Conservation (phyloP, 768 basidiomycete species). For the Boletus huronensis region DNA sequence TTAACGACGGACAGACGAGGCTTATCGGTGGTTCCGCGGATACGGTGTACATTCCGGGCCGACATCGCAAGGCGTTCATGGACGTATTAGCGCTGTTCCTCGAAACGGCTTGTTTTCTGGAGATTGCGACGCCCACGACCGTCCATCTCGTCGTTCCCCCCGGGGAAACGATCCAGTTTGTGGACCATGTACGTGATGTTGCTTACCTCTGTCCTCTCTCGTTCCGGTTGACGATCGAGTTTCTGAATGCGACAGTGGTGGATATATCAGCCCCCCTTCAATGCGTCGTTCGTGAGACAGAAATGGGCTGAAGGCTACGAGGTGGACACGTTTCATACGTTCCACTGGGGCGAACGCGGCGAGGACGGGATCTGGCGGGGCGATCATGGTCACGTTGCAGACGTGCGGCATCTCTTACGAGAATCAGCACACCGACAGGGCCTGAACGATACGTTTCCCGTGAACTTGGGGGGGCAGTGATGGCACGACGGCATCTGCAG, state of each 20-base stretch:
- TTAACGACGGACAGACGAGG: slow-evolving; percentile 33
- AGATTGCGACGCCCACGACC: slow-evolving; percentile 46
- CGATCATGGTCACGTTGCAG: slow-evolving; percentile 33
- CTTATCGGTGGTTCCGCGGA: slow-evolving; percentile 48
- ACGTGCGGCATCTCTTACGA: slow-evolving; percentile 34
- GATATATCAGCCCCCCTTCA: slow-evolving; percentile 46
- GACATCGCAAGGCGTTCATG: slow-evolving; percentile 39
- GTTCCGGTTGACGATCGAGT: background rate
- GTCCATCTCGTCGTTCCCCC: slow-evolving; percentile 41
- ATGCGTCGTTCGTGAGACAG: slow-evolving; percentile 43
- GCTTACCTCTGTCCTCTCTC: background rate
- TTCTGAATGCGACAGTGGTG: slow-evolving; percentile 36
- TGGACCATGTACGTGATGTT: slow-evolving; percentile 41
- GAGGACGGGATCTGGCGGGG: slow-evolving; percentile 36
- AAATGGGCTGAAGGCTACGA: slow-evolving; percentile 45
- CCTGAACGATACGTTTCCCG: slow-evolving; percentile 26
- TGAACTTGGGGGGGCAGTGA: background rate
- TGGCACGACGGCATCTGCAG: background rate
- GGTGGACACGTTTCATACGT: slow-evolving; percentile 51
- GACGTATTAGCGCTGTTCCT: slow-evolving; percentile 42
- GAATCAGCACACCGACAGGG: slow-evolving; percentile 41
- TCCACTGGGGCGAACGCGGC: slow-evolving; percentile 45
- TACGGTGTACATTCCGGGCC: slow-evolving; percentile 47
- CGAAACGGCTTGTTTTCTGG: slow-evolving; percentile 46
- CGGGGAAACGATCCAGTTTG: slow-evolving; percentile 40